Percentiles rank a stretch among this genome's conserved stretches.
Conservation (phyloP, 345 rosid genomes). For the Salix udensis region DNA sequence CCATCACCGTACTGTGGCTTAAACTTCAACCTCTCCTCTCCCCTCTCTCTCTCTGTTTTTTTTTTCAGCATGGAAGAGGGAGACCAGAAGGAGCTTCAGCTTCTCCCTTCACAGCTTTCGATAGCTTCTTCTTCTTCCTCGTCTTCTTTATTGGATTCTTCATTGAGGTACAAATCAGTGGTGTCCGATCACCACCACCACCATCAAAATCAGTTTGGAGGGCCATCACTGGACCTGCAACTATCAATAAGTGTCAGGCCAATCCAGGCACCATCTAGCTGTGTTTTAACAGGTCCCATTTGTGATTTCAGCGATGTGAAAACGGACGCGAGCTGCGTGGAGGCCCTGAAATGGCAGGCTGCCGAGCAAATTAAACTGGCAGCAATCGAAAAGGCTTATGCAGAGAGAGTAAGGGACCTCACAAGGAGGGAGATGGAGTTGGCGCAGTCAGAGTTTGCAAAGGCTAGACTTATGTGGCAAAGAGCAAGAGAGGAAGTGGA, state of each 20-base stretch:
- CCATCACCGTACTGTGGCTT: background rate
- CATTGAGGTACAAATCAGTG: slow-evolving; percentile 21
- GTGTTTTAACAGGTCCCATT: slow-evolving; percentile 20
- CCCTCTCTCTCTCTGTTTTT: background rate
- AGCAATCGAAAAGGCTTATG: slow-evolving; percentile 81
- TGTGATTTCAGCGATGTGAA: slow-evolving; percentile 29
- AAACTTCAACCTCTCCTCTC: background rate
- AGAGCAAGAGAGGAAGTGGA: slow-evolving; percentile 80
- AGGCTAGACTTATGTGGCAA: slow-evolving; percentile 87
- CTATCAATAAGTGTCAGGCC: slow-evolving; percentile 78
- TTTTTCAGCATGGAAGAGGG: slow-evolving; percentile 42
- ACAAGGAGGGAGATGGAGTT: slow-evolving; percentile 88
- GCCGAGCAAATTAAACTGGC: slow-evolving; percentile 85
- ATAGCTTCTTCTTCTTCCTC: slow-evolving; percentile 36
- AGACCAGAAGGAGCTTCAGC: slow-evolving; percentile 70
- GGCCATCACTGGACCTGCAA: slow-evolving; percentile 75
- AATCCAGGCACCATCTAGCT: slow-evolving; percentile 30
- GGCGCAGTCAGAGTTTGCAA: slow-evolving; percentile 84
- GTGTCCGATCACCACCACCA: slow-evolving; percentile 13
- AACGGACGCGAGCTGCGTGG: slow-evolving; percentile 35
- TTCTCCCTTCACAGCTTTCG: slow-evolving; percentile 60
- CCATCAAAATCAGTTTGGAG: slow-evolving; percentile 16
- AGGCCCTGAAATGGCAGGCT: slow-evolving; percentile 86
- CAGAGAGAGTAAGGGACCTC: slow-evolving; percentile 89
- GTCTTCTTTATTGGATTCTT: slow-evolving; percentile 8